Conservation (phyloP, 2,329 filamentous ascomycete genomes). For the Purpureocillium lavendulum region DNA sequence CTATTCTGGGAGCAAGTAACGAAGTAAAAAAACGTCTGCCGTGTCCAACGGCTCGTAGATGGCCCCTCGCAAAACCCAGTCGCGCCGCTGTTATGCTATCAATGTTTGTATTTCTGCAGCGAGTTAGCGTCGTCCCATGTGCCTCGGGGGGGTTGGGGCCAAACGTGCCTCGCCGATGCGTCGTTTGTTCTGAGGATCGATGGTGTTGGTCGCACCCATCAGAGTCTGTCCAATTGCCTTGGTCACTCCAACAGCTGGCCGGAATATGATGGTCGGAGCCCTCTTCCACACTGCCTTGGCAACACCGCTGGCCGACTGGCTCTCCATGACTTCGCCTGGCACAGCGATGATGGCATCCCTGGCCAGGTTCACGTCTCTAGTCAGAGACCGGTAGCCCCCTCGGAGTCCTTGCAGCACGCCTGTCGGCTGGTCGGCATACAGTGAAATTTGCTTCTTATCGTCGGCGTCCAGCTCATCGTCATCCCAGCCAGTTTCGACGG, state of each 20-base stretch:
- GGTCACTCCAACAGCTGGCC: constrained; percentile 82
- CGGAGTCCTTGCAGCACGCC: constrained; percentile 80
- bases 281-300: constrained; percentile 70
- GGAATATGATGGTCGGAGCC: constrained; percentile 86
- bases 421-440: constrained; percentile 90
- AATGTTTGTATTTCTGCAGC: constrained; percentile 42
- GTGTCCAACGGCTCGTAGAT: too few relatives aligned
- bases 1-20: too few relatives aligned
- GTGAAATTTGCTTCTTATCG: constrained; percentile 70
- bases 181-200: constrained; percentile 75
- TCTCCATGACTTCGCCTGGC: constrained; percentile 84
- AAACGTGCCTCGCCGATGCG: constrained; percentile 83
- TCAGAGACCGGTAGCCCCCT: constrained; percentile 73
- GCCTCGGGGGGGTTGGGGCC: background rate
- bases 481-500: constrained; percentile 37
- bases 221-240: constrained; percentile 85
- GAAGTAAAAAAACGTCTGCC: too few relatives aligned
- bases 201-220: constrained; percentile 82
- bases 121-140: constrained; percentile 4
- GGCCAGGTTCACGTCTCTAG: constrained; percentile 79
- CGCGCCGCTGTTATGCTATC: constrained; percentile 4
- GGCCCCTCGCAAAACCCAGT: too few relatives aligned
- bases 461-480: constrained; percentile 58
- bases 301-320: constrained; percentile 69
- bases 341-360: constrained; percentile 91